phyloP scores from a whole-genome alignment of 2,329 filamentous ascomycete genomes.

The Colletotrichum zoysiae region DNA sequence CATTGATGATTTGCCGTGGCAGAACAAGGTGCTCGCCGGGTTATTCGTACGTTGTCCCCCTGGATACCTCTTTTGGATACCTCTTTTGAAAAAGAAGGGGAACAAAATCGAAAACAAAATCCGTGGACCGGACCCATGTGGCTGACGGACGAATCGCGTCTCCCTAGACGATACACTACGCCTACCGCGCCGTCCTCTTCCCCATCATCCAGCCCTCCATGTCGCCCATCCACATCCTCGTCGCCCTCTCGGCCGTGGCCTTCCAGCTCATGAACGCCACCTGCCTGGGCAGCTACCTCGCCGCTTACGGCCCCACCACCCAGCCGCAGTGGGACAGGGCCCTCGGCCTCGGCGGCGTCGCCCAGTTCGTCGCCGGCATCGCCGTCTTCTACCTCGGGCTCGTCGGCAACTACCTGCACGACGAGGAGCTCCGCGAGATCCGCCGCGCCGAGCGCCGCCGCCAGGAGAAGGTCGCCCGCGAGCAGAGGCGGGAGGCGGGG shows the following conservation, averaged over 20 bases:
- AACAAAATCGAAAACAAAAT: too few species aligned
- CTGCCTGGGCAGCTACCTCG: constrained; percentile 83
- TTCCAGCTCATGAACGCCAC: constrained; percentile 89
- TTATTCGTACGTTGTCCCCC: constrained; percentile 64
- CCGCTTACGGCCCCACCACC: constrained; percentile 80
- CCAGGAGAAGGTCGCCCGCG: constrained; percentile 60
- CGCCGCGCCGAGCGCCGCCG: constrained; percentile 75
- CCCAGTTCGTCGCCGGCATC: constrained; percentile 73
- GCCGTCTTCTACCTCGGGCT: constrained; percentile 83
- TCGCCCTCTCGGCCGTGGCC: constrained; percentile 72
- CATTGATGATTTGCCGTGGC: constrained; percentile 75
- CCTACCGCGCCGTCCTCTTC: constrained; percentile 87
- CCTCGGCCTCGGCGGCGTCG: constrained; percentile 51
- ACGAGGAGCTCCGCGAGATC: constrained; percentile 90
- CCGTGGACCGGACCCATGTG: neutral
- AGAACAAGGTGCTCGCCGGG: constrained; percentile 80
- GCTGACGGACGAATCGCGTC: neutral
- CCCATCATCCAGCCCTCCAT: constrained; percentile 91
- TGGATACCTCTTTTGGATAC: too few species aligned
- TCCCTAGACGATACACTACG: constrained; percentile 81
- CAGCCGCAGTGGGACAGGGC: constrained; percentile 61
- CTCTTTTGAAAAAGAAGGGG: too few species aligned
- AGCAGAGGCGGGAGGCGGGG: constrained; percentile 55
- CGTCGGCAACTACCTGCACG: constrained; percentile 86
- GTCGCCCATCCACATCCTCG: constrained; percentile 83